phyloP scores from a whole-genome alignment of 805 yeast genomes.

The Spencermartinsiella europaea region DNA sequence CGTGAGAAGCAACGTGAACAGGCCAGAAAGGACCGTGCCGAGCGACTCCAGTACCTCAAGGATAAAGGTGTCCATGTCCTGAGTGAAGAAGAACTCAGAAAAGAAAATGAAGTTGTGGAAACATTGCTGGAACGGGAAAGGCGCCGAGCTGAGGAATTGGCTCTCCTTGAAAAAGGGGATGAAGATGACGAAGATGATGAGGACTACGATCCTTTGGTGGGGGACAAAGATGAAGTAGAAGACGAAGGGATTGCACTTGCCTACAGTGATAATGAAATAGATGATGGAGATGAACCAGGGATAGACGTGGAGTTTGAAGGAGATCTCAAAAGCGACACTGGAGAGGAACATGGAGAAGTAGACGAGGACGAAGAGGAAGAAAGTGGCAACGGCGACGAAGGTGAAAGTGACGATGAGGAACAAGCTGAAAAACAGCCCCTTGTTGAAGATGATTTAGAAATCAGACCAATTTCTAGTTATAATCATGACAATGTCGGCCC shows the following conservation, averaged over 20 bases:
- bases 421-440: constrained; percentile 5
- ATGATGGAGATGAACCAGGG: background rate
- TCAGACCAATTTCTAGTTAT: background rate
- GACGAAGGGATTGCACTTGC: constrained; percentile 2
- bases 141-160: constrained; percentile 19
- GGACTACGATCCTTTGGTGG: constrained; percentile 3
- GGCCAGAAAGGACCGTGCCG: constrained; percentile 15
- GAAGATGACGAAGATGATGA: constrained; percentile 14
- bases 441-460: background rate
- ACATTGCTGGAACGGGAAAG: constrained; percentile 19
- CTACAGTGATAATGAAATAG: constrained; percentile 5
- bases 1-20: constrained; percentile 19
- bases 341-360: background rate
- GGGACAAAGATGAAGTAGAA: constrained; percentile 7
- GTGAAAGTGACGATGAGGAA: constrained; percentile 4
- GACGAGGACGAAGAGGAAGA: constrained; percentile 11
- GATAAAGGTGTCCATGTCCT: constrained; percentile 17
- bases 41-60: constrained; percentile 15
- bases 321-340: too few relatives aligned
- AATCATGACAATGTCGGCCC: background rate
- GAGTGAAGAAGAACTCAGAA: constrained; percentile 16
- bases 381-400: constrained; percentile 6
- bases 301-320: background rate
- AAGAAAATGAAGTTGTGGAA: constrained; percentile 21
- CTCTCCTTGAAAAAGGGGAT: constrained; percentile 15